Evolutionary conservation across 1,139 yeast genomes (phyloP).

Genomic region (Kodamaea alishanica): DNA sequence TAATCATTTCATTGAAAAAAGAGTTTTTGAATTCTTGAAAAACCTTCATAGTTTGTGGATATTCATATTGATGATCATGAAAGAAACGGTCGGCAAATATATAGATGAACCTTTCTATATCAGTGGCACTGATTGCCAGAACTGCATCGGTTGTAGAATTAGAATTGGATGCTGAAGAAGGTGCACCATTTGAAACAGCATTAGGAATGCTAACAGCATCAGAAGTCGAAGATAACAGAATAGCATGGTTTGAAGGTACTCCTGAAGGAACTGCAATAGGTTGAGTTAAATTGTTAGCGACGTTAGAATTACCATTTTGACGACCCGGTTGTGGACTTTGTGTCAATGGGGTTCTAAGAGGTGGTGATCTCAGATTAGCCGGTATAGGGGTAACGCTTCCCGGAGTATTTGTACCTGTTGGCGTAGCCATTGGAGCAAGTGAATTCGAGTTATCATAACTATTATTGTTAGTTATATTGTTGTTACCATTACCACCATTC

Average conservation of each 20-base stretch:
- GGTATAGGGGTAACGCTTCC: conserved; percentile 4
- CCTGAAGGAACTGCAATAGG: too few relatives aligned
- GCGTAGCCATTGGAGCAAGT: conserved; percentile 7
- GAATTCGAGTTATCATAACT: not conserved
- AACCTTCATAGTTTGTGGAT: conserved; percentile 46
- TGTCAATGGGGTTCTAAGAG: conserved; percentile 6
- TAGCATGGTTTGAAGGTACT: not conserved
- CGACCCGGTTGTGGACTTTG: conserved; percentile 7
- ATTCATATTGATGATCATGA: conserved; percentile 41
- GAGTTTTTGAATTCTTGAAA: conserved; percentile 50
- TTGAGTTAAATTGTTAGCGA: not conserved
- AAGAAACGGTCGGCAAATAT: conserved; percentile 50
- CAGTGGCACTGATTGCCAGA: conserved; percentile 33
- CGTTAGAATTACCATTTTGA: conserved; percentile 5
- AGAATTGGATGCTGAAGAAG: conserved; percentile 5
- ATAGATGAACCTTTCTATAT: conserved; percentile 47
- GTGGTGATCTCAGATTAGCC: conserved; percentile 4
- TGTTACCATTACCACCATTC: conserved; percentile 7
- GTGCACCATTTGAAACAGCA: not conserved
- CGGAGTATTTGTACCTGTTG: conserved; percentile 2
- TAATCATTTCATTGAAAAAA: conserved; percentile 48
- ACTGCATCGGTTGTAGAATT: conserved; percentile 9
- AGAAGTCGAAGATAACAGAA: conserved; percentile 1
- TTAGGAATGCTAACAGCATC: not conserved
- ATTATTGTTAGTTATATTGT: conserved; percentile 10